Base-by-base conservation (phyloP, 768 basidiomycete genomes). In the Naganishia kalamii region DNA sequence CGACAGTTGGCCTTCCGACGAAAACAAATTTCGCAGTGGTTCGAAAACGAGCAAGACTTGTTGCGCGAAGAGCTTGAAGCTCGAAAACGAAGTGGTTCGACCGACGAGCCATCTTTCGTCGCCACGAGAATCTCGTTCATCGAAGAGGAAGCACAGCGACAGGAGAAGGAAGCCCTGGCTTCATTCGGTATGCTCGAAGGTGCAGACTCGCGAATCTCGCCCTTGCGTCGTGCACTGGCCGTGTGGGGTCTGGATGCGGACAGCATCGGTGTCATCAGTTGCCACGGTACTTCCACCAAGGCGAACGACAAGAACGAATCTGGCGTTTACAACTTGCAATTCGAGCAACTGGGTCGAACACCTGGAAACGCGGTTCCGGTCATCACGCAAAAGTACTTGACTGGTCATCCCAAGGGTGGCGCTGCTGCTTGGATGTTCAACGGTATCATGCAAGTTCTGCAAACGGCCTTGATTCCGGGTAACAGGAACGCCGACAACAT, bases 351-450 rank as follows among this genome's bases (percentile, higher is more conserved):
- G 69, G 85, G 86, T 43, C 90, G 96, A 68, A 90, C 91, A 7
- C 85, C 87, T 41, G 94, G 96, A 61, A 98, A 98, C 77, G 92
- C 93, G n/a, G 87, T 94, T 50, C 96, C 96, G 4, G 86, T 96
- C 73, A 88, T 98, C 78, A 92, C 96, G 2, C 96, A 98, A 79
- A 99, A 99, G 84, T 91, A 88, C 77, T 83, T 99, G 54, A 88
- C 94, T 32, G 96, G 96, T 67, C 94, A 99, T 76, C 87, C 94
- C 12, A 99, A 99, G 83, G 96, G 96, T 78, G 96, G 94, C 67
- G 90, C 96, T n/a, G 94, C 94, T 62, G 89, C 92, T 1, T 97
- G 92, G 94, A 90, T 92, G 80, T 85, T 96, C 83, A 87, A 86
- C 72, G 96, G 96, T 70, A 82, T 98, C 62, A 79, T 92, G 62